phyloP scores from a whole-genome alignment of 2,329 filamentous ascomycete species.

The Colletotrichum sojae region DNA sequence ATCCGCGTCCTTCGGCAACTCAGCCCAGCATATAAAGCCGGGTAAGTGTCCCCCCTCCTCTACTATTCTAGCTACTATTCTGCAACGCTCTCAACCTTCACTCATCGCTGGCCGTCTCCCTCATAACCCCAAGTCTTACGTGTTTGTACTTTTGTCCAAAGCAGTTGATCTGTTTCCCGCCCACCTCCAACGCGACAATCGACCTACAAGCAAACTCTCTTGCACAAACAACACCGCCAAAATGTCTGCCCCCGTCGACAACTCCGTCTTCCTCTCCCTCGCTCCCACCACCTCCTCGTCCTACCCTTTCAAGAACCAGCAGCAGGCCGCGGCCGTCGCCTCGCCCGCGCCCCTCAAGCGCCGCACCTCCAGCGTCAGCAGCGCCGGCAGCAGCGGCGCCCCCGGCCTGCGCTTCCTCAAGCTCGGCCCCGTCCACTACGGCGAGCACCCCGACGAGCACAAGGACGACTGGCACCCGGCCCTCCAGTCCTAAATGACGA shows the following conservation, averaged over 20 bases:
- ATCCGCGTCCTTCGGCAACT: not conserved
- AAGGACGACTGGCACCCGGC: slow-evolving; percentile 53
- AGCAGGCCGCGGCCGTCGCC: slow-evolving; percentile 49
- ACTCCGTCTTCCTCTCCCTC: slow-evolving; percentile 66
- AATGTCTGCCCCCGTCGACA: slow-evolving; percentile 41
- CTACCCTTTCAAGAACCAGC: slow-evolving; percentile 60
- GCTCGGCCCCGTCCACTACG: slow-evolving; percentile 75
- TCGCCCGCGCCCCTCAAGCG: slow-evolving; percentile 51
- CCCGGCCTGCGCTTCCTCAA: slow-evolving; percentile 68
- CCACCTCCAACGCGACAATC: not conserved
- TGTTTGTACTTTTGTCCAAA: slow-evolving; percentile 37
- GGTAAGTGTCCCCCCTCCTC: slow-evolving; percentile 6
- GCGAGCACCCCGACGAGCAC: slow-evolving; percentile 70
- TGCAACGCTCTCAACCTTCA: slow-evolving; percentile 26
- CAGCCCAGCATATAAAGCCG: slow-evolving; percentile 32
- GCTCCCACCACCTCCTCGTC: slow-evolving; percentile 71
- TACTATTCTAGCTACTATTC: too few relatives aligned
- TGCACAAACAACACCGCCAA: slow-evolving; percentile 1
- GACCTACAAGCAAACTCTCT: not conserved
- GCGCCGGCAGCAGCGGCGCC: slow-evolving; percentile 50
- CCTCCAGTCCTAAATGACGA: slow-evolving; percentile 19
- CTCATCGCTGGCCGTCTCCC: slow-evolving; percentile 8
- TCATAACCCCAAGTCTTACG: slow-evolving; percentile 4
- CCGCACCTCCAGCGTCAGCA: slow-evolving; percentile 70
- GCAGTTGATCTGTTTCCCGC: slow-evolving; percentile 32